Conservation (phyloP, 176 grass and related monocot genomes). For the Juncus effusus region DNA sequence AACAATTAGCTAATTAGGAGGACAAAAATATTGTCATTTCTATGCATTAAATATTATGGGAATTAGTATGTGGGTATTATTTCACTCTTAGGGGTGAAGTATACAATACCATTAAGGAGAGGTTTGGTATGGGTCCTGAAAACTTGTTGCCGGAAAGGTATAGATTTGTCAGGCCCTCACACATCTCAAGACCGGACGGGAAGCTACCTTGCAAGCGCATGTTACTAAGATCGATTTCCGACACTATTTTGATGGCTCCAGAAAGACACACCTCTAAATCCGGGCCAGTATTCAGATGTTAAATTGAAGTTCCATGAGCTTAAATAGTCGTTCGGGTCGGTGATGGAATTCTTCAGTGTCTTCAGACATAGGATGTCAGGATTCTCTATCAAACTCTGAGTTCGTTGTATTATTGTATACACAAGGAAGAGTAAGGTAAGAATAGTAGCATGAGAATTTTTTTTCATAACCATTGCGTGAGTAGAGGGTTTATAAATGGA, state of each 20-base stretch:
- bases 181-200: conserved; percentile 55
- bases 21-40: too few species aligned
- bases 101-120: conserved; percentile 21
- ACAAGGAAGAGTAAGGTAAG: too few species aligned
- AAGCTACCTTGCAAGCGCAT: conserved; percentile 63
- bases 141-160: conserved; percentile 67
- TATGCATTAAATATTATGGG: too few species aligned
- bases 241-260: conserved; percentile 79
- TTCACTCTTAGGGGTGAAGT: neutral
- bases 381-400: neutral
- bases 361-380: conserved; percentile 49
- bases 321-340: conserved; percentile 40
- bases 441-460: too few species aligned
- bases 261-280: conserved; percentile 59
- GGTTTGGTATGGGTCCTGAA: conserved; percentile 51
- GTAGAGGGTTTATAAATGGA: too few species aligned
- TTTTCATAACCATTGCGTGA: too few species aligned
- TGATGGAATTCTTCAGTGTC: conserved; percentile 28
- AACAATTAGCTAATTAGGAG: too few species aligned
- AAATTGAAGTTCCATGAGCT: conserved; percentile 46
- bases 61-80: too few species aligned
- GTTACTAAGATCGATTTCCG: conserved; percentile 54
- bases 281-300: conserved; percentile 41
- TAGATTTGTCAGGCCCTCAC: conserved; percentile 55
- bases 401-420: neutral